Conservation (phyloP, 371 early-diverging fungal species). For the Circinella minor region DNA sequence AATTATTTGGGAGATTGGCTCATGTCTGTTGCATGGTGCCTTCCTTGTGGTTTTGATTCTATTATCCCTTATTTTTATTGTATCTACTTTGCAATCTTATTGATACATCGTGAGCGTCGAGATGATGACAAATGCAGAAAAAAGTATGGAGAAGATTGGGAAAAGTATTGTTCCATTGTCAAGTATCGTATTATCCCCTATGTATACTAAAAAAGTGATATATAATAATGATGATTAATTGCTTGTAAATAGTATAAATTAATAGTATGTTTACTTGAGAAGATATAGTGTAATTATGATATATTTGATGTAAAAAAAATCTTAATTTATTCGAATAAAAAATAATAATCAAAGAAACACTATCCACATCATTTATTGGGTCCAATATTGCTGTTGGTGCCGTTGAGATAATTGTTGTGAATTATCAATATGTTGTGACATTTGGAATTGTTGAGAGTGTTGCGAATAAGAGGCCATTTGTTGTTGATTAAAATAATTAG, state of each 20-base stretch:
- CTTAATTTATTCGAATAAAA: neutral
- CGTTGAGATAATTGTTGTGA: constrained; percentile 7
- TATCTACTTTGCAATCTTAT: constrained; percentile 85
- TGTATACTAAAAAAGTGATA: constrained; percentile 20
- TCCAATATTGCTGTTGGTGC: constrained; percentile 23
- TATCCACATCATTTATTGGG: constrained; percentile 10
- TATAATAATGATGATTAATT: too few species aligned
- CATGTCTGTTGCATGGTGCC: constrained; percentile 86
- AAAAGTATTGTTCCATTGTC: constrained; percentile 83
- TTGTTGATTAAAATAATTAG: constrained; percentile 12
- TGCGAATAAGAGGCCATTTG: constrained; percentile 14
- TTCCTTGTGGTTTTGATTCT: constrained; percentile 69
- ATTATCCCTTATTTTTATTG: constrained; percentile 93
- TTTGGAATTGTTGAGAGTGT: constrained; percentile 19
- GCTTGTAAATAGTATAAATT: neutral
- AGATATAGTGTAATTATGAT: neutral
- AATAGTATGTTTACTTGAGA: neutral
- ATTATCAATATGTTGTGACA: constrained; percentile 19
- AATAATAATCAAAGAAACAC: too few species aligned
- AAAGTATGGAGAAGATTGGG: constrained; percentile 95
- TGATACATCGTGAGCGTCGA: constrained; percentile 86
- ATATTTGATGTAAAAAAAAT: constrained; percentile 1
- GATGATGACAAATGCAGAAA: constrained; percentile 89
- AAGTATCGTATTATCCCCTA: constrained; percentile 86
- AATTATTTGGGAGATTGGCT: constrained; percentile 93